These are phyloP conservation scores for Termitomyces sp. DNA, from an alignment of 768 basidiomycete genomes.

Conservation along the genomic window DNA sequence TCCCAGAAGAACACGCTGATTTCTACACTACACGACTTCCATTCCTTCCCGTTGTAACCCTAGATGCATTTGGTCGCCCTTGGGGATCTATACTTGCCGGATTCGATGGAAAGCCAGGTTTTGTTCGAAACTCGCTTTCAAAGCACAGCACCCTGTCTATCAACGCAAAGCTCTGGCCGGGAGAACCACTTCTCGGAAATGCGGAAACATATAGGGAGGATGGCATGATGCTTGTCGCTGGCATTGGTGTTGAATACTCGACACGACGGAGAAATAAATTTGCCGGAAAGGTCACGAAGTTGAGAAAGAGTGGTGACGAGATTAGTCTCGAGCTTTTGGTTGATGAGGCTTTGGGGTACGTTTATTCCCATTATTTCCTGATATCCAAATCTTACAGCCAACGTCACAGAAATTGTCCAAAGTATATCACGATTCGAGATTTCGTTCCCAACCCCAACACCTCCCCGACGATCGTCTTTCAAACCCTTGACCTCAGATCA, in stretches of 20 bases:
- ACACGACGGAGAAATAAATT: conserved; percentile 61
- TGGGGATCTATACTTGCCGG: conserved; percentile 56
- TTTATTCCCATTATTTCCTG: conserved; percentile 2
- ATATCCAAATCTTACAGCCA: background rate
- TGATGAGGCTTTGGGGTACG: conserved; percentile 56
- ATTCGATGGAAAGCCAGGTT: conserved; percentile 38
- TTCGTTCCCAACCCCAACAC: conserved; percentile 37
- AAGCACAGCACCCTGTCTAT: conserved; percentile 32
- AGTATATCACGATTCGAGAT: conserved; percentile 58
- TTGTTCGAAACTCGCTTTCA: conserved; percentile 30
- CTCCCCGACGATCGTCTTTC: conserved; percentile 31
- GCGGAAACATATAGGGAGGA: conserved; percentile 10
- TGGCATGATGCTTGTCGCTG: conserved; percentile 36
- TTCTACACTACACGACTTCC: conserved; percentile 46
- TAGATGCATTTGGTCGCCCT: conserved; percentile 46
- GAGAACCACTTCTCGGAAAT: conserved; percentile 48
- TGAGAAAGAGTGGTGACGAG: conserved; percentile 21
- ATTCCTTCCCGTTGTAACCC: conserved; percentile 52
- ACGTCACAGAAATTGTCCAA: conserved; percentile 54
- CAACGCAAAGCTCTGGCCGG: conserved; percentile 40
- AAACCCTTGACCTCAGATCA: conserved; percentile 24
- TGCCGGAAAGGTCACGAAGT: conserved; percentile 38
- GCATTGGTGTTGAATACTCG: conserved; percentile 54
- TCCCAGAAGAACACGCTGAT: conserved; percentile 42
- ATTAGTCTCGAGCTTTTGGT: conserved; percentile 37